phyloP scores from a whole-genome alignment of 805 yeast species.

The Yamadazyma sp. region DNA sequence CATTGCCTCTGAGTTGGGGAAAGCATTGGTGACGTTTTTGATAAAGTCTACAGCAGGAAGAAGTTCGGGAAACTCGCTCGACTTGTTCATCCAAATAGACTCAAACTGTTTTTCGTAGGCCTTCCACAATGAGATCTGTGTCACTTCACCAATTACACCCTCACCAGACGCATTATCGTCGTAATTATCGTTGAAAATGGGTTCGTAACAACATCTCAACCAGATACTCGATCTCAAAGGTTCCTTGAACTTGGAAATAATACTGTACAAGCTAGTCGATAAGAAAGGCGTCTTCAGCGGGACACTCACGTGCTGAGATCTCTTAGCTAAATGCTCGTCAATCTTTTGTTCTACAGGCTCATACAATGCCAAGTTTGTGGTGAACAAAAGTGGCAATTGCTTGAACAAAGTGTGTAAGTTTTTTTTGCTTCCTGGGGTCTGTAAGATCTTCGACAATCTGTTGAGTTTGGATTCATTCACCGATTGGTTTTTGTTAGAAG shows the following conservation, averaged over 20 bases:
- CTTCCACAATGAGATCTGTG: conserved; percentile 95
- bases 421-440: conserved; percentile 46
- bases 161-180: conserved; percentile 18
- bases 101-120: conserved; percentile 88
- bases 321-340: conserved; percentile 43
- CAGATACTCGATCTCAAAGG: conserved; percentile 91
- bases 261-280: conserved; percentile 53
- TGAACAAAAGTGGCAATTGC: conserved; percentile 59
- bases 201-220: conserved; percentile 90
- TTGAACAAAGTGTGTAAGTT: conserved; percentile 54
- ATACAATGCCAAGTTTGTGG: conserved; percentile 30
- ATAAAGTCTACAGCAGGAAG: conserved; percentile 96
- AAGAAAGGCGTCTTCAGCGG: conserved; percentile 68
- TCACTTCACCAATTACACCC: conserved; percentile 66
- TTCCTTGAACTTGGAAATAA: conserved; percentile 67
- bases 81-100: conserved; percentile 49
- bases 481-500: conserved; percentile 28
- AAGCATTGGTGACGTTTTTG: conserved; percentile 88
- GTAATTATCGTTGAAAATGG: conserved; percentile 33
- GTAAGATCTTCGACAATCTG: conserved; percentile 50
- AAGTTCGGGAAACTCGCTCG: conserved; percentile 38
- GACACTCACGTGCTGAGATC: conserved; percentile 47
- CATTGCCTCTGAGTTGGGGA: conserved; percentile 88
- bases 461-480: conserved; percentile 32
- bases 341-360: conserved; percentile 30